Evolutionary conservation across 2,329 filamentous ascomycete species (phyloP).

Genomic region (Chaetomium sp.): DNA sequence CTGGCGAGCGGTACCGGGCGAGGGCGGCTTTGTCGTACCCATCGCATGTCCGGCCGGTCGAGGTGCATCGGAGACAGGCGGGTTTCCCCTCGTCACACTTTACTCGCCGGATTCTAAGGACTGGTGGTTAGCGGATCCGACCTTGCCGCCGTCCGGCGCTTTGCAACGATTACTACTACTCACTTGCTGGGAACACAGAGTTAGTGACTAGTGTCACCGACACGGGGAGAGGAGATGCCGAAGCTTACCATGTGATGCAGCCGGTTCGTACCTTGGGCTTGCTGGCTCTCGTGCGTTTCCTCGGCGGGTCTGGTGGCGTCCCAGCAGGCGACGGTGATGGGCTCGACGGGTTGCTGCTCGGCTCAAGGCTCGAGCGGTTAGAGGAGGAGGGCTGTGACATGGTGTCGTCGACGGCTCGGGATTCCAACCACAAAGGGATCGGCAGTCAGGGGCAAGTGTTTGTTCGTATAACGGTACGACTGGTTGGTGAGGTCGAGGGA

Average conservation of each 20-base stretch:
- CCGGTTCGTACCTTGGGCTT: constrained; percentile 46
- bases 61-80: constrained; percentile 37
- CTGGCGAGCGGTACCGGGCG: constrained; percentile 24
- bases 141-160: neutral
- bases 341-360: constrained; percentile 25
- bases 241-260: constrained; percentile 45
- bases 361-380: constrained; percentile 21
- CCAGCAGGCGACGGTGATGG: constrained; percentile 24
- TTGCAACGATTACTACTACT: constrained; percentile 20
- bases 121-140: constrained; percentile 11
- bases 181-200: constrained; percentile 36
- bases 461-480: constrained; percentile 15
- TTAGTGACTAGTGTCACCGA: constrained; percentile 19
- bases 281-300: constrained; percentile 41
- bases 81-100: constrained; percentile 41
- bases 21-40: constrained; percentile 41
- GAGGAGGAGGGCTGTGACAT: constrained; percentile 24
- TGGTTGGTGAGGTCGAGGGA: constrained; percentile 17
- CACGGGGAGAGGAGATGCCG: neutral
- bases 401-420: constrained; percentile 10
- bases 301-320: constrained; percentile 21
- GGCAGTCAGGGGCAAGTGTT: neutral
- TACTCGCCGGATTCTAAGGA: constrained; percentile 38
- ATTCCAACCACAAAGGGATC: neutral
- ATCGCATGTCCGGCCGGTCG: constrained; percentile 39